Evolutionary conservation across 371 early-diverging fungal species (phyloP).

Genomic region (Mortierella sp.): DNA sequence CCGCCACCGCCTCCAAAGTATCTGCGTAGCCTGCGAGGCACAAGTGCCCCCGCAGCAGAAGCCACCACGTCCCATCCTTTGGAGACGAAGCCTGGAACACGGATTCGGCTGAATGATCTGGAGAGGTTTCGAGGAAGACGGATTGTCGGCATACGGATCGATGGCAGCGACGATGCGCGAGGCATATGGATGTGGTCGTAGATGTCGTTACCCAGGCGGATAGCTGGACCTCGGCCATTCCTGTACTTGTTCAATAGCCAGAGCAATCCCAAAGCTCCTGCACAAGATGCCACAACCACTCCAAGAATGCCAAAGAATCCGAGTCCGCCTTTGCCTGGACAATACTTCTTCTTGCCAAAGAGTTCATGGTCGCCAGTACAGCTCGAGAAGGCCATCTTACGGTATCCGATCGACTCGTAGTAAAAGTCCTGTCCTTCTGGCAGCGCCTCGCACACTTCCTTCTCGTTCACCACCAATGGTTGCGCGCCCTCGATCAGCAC

Average conservation of each 20-base stretch:
- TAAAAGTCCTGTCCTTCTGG: slow-evolving; percentile 63
- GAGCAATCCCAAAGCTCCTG: slow-evolving; percentile 25
- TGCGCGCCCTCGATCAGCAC: slow-evolving; percentile 68
- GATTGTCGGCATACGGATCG: slow-evolving; percentile 39
- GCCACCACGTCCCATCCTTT: slow-evolving; percentile 40
- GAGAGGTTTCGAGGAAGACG: slow-evolving; percentile 31
- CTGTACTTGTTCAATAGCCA: slow-evolving; percentile 24
- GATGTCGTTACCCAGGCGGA: slow-evolving; percentile 38
- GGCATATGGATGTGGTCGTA: slow-evolving; percentile 40
- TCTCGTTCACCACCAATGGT: slow-evolving; percentile 57
- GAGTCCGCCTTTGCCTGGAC: slow-evolving; percentile 68
- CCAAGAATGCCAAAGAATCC: slow-evolving; percentile 57
- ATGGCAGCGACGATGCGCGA: slow-evolving; percentile 39
- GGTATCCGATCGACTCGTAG: slow-evolving; percentile 71
- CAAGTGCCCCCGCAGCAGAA: slow-evolving; percentile 3
- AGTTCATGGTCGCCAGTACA: slow-evolving; percentile 70
- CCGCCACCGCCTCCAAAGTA: slow-evolving; percentile 24
- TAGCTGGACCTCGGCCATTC: slow-evolving; percentile 20
- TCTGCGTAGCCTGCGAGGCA: slow-evolving; percentile 25
- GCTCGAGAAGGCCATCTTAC: slow-evolving; percentile 79
- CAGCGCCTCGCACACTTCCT: slow-evolving; percentile 64
- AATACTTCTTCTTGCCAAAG: slow-evolving; percentile 71
- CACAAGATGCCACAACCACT: slow-evolving; percentile 47
- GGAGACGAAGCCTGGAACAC: slow-evolving; percentile 30
- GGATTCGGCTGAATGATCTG: slow-evolving; percentile 24